These are phyloP conservation scores for Selaginella tamariscina DNA, from an alignment of 75 land plant genomes.

Conservation along the genomic window DNA sequence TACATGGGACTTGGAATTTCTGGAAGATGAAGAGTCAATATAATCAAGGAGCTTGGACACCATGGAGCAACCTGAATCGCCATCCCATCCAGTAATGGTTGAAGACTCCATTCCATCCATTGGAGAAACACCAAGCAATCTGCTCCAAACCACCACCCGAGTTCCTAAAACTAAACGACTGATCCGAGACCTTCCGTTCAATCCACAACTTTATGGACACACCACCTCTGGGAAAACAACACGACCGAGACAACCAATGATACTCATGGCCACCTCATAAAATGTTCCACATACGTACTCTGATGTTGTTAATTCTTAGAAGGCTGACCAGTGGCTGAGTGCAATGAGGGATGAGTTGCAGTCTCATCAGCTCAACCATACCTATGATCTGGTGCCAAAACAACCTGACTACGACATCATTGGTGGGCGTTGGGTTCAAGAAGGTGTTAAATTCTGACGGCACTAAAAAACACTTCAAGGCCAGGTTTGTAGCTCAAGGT, in stretches of 20 bases:
- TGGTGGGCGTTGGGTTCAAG: background rate
- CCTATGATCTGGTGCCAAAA: background rate
- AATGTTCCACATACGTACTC: background rate
- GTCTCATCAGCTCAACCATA: background rate
- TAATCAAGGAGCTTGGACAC: background rate
- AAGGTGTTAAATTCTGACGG: background rate
- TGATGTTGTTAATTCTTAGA: background rate
- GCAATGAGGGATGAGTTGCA: background rate
- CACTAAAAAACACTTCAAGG: too few species aligned
- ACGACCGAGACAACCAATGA: background rate
- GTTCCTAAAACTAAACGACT: background rate
- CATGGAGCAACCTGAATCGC: background rate
- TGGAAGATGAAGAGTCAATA: background rate
- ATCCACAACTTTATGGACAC: background rate
- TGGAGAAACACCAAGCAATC: background rate
- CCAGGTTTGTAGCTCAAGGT: constrained; percentile 4
- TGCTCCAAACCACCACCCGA: background rate
- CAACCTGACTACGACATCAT: background rate
- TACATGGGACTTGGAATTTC: background rate
- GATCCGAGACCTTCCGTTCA: background rate
- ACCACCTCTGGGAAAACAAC: background rate
- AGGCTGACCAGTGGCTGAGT: background rate
- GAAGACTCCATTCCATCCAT: background rate
- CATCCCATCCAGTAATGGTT: too few species aligned
- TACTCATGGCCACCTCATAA: background rate